Conservation (phyloP, 108 stramenopile genomes). For the Fragilariopsis cylindrus region DNA sequence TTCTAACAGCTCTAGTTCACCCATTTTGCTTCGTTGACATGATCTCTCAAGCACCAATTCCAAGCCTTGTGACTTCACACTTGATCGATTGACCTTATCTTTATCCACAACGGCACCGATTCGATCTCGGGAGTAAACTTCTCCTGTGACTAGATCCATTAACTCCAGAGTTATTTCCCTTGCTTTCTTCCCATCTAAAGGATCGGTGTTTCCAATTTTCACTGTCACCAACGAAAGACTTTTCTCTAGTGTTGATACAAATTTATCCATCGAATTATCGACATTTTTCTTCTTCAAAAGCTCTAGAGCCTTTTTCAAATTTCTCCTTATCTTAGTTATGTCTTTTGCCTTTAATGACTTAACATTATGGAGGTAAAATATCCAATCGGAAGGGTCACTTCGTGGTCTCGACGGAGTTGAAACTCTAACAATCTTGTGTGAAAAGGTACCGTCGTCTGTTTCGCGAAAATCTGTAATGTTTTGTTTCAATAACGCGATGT, state of each 20-base stretch:
- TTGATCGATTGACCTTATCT: slow-evolving; percentile 8
- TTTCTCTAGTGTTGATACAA: slow-evolving; percentile 42
- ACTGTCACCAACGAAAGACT: slow-evolving; percentile 36
- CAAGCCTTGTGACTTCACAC: slow-evolving; percentile 1
- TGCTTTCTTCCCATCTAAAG: slow-evolving; percentile 30
- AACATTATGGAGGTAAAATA: slow-evolving; percentile 76
- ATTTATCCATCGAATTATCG: not conserved
- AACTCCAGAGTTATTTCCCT: slow-evolving; percentile 39
- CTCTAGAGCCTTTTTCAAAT: slow-evolving; percentile 37
- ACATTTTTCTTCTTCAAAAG: slow-evolving; percentile 15
- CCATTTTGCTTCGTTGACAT: slow-evolving; percentile 49
- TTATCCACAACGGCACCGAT: slow-evolving; percentile 11
- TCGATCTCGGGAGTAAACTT: slow-evolving; percentile 26
- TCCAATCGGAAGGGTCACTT: slow-evolving; percentile 54
- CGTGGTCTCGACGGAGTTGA: slow-evolving; percentile 57
- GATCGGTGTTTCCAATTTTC: not conserved
- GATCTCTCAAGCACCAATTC: slow-evolving; percentile 21
- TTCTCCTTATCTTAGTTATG: slow-evolving; percentile 6
- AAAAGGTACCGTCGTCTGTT: not conserved
- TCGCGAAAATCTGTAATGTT: slow-evolving; percentile 29
- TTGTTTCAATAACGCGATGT: slow-evolving; percentile 59
- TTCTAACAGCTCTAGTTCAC: slow-evolving; percentile 45
- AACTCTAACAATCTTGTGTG: slow-evolving; percentile 34
- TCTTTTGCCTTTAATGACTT: slow-evolving; percentile 23
- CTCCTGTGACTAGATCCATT: slow-evolving; percentile 54